Base-by-base conservation (phyloP, 768 basidiomycete species). In the Leucocoprinus sp. region DNA sequence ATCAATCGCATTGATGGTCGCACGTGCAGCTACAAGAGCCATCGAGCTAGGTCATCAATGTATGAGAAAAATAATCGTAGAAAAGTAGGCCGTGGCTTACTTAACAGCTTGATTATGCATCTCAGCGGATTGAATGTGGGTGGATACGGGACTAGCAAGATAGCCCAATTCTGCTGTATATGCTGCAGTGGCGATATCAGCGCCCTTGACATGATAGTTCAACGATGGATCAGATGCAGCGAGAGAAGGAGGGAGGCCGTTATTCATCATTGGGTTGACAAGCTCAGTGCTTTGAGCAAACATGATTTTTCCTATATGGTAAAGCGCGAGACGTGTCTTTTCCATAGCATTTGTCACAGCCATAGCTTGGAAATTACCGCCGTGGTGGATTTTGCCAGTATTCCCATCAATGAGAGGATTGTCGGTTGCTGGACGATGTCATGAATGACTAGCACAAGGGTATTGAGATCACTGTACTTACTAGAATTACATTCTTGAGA, bases 311-410 rank as follows among this genome's bases (percentile, higher is more conserved):
- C 84, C 84, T 37, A 86, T 72, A 49, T 84, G 83, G 33, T 80
- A 71, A 36, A 86, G 61, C 9, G 78, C 70, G 36, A 86, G 72
- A 7, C 90, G 83, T 0, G 84, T 84, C 60, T 91, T 89, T 60
- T 93, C 90, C 86, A 92, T 91, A 8, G 86, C 82, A 47, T 64
- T 76, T 9, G 82, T 82, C 35, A 88, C 74, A 9, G 82, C 72
- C 79, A 85, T 85, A 0, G 84, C 84, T 60, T 86, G 90, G 72
- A 93, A 93, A 60, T 92, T 93, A 11, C 90, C 91, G 21, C 84
- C 86, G 51, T 86, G 80, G 57, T 88, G 82, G 11, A 84, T 70
- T 28, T 68, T 59, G 2, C 76, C 76, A 22, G 76, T 77, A 43
- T 81, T 73, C 15, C 76, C 75, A 55, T 88, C 83, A 48, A 88